These are phyloP conservation scores for Boletales sp. DNA, from an alignment of 768 basidiomycete genomes.

Conservation along the genomic window DNA sequence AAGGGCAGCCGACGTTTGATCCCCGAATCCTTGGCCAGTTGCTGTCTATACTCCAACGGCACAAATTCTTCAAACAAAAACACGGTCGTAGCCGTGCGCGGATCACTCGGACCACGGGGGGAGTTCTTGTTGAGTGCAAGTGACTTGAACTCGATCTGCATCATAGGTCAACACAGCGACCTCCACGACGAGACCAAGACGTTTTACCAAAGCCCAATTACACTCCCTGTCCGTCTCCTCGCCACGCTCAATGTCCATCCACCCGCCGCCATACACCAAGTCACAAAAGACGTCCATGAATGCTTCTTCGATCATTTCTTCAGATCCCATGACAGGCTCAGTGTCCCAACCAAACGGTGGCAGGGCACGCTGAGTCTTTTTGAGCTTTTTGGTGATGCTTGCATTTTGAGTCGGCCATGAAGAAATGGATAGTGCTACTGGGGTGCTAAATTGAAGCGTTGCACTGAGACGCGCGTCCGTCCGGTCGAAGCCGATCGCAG, in stretches of 20 bases:
- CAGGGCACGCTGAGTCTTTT: constrained; percentile 68
- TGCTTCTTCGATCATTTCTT: constrained; percentile 85
- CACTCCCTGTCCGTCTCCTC: constrained; percentile 80
- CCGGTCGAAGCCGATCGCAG: constrained; percentile 75
- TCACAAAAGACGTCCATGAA: constrained; percentile 88
- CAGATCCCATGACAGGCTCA: constrained; percentile 69
- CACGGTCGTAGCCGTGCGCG: constrained; percentile 66
- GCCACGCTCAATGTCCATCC: constrained; percentile 72
- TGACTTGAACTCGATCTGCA: constrained; percentile 87
- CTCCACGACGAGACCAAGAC: constrained; percentile 4
- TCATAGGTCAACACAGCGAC: background rate
- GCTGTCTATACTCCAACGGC: constrained; percentile 79
- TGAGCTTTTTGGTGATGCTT: constrained; percentile 73
- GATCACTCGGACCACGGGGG: constrained; percentile 41
- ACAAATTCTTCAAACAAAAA: constrained; percentile 94
- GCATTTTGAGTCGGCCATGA: constrained; percentile 73
- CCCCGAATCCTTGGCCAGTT: constrained; percentile 54
- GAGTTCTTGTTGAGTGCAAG: constrained; percentile 42
- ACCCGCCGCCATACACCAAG: constrained; percentile 76
- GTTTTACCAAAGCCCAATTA: constrained; percentile 85
- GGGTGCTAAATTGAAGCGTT: constrained; percentile 74
- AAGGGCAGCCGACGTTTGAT: constrained; percentile 65
- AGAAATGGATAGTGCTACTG: constrained; percentile 54
- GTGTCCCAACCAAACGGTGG: constrained; percentile 94
- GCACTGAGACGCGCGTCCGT: constrained; percentile 71